A percentile compares a stretch with the other conserved stretches of the same genome.
phyloP scores from a whole-genome alignment of 495 filamentous ascomycete genomes.

The Clavariopsis aquatica region DNA sequence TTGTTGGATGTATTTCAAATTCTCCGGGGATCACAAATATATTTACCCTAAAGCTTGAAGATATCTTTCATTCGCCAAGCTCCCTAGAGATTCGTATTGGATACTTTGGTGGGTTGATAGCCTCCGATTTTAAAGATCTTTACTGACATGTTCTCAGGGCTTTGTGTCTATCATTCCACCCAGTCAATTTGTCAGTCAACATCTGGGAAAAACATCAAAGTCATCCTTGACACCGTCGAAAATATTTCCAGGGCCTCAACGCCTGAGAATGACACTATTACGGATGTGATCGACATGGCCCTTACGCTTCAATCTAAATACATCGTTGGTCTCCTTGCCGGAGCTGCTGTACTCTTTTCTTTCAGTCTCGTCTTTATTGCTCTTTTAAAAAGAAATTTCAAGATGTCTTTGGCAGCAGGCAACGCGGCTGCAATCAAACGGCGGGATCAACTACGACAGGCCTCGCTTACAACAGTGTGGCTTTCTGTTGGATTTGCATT shows the following conservation, averaged over 20 bases:
- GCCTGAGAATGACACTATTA: not conserved
- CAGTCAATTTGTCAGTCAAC: not conserved
- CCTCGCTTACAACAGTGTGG: constrained; percentile 2
- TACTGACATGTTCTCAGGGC: not conserved
- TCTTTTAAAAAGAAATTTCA: constrained; percentile 4
- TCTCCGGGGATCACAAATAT: not conserved
- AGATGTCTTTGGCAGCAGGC: not conserved
- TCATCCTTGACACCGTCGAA: too few relatives aligned
- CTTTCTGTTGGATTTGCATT: constrained; percentile 5
- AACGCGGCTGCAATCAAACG: not conserved
- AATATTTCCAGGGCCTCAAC: not conserved
- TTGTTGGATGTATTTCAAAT: not conserved
- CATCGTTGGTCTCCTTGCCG: not conserved
- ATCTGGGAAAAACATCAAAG: not conserved
- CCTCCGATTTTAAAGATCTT: not conserved
- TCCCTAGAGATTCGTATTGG: not conserved
- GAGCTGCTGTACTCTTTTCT: constrained; percentile 1
- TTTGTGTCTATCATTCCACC: not conserved
- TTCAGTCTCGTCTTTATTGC: not conserved
- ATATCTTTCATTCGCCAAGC: too few relatives aligned
- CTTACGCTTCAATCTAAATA: constrained; percentile 1
- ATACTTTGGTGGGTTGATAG: not conserved
- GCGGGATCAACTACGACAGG: not conserved
- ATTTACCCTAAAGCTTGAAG: not conserved
- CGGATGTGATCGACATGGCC: not conserved